Percentiles rank a stretch among this genome's conserved stretches.
These are phyloP conservation scores for Heliocybe sulcata DNA, from an alignment of 1,284 basidiomycete species.

Conservation along the genomic window DNA sequence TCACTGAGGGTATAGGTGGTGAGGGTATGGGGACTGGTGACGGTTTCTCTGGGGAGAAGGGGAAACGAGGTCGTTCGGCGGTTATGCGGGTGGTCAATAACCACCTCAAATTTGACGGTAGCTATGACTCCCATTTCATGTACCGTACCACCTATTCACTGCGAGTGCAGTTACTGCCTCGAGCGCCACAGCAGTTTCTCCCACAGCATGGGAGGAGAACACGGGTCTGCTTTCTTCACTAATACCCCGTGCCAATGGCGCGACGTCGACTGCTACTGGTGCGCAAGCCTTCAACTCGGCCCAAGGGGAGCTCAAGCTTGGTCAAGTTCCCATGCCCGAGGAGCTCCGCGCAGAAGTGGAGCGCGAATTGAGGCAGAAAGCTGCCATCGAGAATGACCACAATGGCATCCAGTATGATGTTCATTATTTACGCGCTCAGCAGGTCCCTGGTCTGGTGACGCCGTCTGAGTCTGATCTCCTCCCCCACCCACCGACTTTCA, in stretches of 20 bases:
- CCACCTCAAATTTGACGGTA: conserved; percentile 87
- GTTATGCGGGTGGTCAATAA: conserved; percentile 95
- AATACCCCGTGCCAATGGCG: conserved; percentile 53
- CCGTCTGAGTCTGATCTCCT: conserved; percentile 72
- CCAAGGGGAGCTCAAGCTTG: conserved; percentile 77
- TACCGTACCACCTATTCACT: conserved; percentile 15
- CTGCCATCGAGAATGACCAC: conserved; percentile 62
- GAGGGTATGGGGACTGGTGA: conserved; percentile 78
- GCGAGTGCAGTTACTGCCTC: conserved; percentile 55
- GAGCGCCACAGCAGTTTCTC: conserved; percentile 54
- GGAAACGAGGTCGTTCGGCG: conserved; percentile 73
- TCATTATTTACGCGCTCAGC: conserved; percentile 39
- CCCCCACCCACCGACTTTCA: conserved; percentile 78
- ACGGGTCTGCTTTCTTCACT: conserved; percentile 76
- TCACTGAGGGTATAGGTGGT: conserved; percentile 88
- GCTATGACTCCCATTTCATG: conserved; percentile 15
- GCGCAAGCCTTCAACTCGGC: conserved; percentile 69
- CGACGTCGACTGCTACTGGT: conserved; percentile 32
- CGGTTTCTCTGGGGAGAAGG: conserved; percentile 76
- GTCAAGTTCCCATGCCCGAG: conserved; percentile 70
- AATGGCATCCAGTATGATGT: conserved; percentile 52
- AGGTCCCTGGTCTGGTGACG: conserved; percentile 44
- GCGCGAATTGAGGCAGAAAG: conserved; percentile 65
- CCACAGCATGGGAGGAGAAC: conserved; percentile 72
- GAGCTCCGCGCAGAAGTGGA: conserved; percentile 77